Evolutionary conservation across 176 grass and related monocot species (phyloP), one percentile per base, ranked within the genome.

Genomic region (Saccharum officinarum): DNA sequence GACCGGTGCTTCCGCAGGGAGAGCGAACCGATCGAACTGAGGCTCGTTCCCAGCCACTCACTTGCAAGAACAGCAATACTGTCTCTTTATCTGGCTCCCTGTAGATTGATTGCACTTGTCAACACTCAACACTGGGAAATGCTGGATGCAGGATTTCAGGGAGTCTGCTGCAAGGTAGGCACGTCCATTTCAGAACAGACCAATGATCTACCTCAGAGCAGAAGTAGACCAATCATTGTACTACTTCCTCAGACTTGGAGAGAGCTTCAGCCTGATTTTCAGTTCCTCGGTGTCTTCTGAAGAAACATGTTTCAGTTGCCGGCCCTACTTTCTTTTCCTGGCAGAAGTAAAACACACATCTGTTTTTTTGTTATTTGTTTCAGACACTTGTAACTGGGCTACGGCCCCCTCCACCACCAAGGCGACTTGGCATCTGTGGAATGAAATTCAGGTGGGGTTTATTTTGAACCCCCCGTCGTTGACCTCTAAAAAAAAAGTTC

Each of bases 271-370:
- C 20, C 50, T 50, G 31, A 72, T 71, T 18, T n/a, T 40, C 17
- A 40, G 28, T 49, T 71, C 67, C 40, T 64, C 54, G 4, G 18
- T 83, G 20, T 64, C 12, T 18, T 78, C 10, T 75, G n/a, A 1
- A 20, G 6, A 71, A 54, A 77, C 72, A 59, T 77, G 33, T 25
- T 49, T 44, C 83, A 76, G 87, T 47, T 75, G 3, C 34, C 34
- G 33, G 34, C 34, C 34, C 34, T 36, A 36, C 3, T 36, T 36
- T 36, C 34, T 36, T 36, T 3, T 3, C 34, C 34, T 36, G 34
- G 34, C 4, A 36, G 34, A 28, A 28, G 28, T 28, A 28, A 28
- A 36, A 36, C 34, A 36, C 3, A 36, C 34, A 36, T 36, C 34
- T 3, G n/a, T n/a, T n/a, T n/a, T n/a, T n/a, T n/a, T n/a, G n/a